Evolutionary conservation across 257 asterid genomes (phyloP).

Genomic region (Catharanthus roseus): DNA sequence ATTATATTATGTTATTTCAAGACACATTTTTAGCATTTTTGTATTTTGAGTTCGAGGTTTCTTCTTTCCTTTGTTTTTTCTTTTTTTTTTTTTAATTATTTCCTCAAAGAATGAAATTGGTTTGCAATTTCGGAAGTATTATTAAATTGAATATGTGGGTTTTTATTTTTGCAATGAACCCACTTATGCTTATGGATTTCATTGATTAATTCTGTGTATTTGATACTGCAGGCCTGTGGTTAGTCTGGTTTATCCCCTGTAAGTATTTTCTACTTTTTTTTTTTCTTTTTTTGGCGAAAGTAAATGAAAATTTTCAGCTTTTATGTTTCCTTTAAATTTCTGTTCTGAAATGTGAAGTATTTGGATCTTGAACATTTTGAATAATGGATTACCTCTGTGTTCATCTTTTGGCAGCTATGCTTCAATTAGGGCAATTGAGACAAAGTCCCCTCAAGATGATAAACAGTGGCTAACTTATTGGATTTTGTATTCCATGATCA

Average conservation of each 20-base stretch:
- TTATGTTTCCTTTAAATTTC: background rate
- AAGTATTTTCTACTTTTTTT: constrained; percentile 30
- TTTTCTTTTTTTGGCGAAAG: background rate
- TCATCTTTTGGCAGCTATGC: constrained; percentile 60
- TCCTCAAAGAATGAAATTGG: background rate
- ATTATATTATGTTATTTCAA: too few species aligned
- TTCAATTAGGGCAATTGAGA: constrained; percentile 89
- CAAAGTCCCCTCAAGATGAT: constrained; percentile 81
- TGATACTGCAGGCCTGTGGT: constrained; percentile 82
- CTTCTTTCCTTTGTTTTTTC: background rate
- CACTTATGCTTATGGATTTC: constrained; percentile 9
- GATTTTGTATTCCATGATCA: constrained; percentile 96
- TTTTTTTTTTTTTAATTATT: background rate
- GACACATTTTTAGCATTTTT: too few species aligned
- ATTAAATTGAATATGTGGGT: background rate
- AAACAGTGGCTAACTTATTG: constrained; percentile 99
- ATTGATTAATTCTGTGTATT: constrained; percentile 11
- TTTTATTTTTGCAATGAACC: background rate
- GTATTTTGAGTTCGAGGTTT: constrained; percentile 5
- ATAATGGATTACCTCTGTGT: constrained; percentile 8
- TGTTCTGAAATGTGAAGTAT: background rate
- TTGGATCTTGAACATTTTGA: background rate
- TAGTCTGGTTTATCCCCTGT: constrained; percentile 87
- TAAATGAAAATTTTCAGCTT: background rate
- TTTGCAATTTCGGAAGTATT: background rate